Percentiles rank a stretch among this genome's conserved stretches.
phyloP scores from a whole-genome alignment of 306 rosid genomes.

The Casuarina glauca region DNA sequence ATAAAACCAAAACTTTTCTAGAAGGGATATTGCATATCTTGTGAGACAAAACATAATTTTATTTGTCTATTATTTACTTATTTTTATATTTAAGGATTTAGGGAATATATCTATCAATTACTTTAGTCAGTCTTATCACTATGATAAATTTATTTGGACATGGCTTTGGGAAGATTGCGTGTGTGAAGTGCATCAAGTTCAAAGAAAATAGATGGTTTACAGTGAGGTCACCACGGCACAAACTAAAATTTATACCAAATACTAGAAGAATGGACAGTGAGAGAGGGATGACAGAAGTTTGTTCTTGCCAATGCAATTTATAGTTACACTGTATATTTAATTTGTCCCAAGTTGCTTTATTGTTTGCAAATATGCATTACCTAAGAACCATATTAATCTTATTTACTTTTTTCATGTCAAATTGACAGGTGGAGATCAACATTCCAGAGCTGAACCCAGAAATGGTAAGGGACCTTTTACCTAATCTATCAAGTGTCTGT shows the following conservation, averaged over 20 bases:
- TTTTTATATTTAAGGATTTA: not conserved
- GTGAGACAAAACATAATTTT: not conserved
- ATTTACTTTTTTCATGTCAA: constrained; percentile 30
- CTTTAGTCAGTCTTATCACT: not conserved
- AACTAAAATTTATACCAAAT: constrained; percentile 2
- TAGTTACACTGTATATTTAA: not conserved
- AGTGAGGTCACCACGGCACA: not conserved
- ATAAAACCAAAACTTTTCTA: not conserved
- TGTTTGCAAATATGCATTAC: constrained; percentile 3
- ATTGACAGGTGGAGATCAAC: constrained; percentile 83
- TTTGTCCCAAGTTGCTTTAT: not conserved
- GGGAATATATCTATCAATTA: not conserved
- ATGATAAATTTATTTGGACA: not conserved
- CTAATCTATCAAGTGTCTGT: constrained; percentile 3
- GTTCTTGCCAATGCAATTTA: not conserved
- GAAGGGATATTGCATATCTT: not conserved
- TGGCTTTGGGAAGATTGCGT: not conserved
- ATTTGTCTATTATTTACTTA: not conserved
- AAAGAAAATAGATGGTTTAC: not conserved
- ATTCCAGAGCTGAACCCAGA: constrained; percentile 96
- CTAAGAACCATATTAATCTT: constrained; percentile 27
- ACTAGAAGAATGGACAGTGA: constrained; percentile 8
- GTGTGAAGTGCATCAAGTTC: not conserved
- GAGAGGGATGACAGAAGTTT: constrained; percentile 2
- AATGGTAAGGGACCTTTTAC: constrained; percentile 56